Conservation (phyloP, 805 yeast genomes). For the Grigorovia humatica region DNA sequence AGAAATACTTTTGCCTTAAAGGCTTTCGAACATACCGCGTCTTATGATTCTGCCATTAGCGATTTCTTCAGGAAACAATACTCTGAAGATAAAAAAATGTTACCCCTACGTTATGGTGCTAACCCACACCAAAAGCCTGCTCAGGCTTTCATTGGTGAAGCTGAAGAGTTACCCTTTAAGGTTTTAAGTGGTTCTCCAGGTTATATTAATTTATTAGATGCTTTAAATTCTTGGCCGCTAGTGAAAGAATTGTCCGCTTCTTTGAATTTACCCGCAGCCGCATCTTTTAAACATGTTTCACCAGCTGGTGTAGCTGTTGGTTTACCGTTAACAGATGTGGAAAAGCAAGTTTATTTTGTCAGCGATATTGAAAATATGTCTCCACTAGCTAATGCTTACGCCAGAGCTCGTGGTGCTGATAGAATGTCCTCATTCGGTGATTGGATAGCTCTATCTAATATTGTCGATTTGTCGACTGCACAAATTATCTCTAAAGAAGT, state of each 20-base stretch:
- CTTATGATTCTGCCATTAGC: slow-evolving; percentile 87
- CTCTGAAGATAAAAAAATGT: slow-evolving; percentile 77
- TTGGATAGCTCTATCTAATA: slow-evolving; percentile 91
- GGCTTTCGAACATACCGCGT: slow-evolving; percentile 97
- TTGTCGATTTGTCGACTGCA: slow-evolving; percentile 93
- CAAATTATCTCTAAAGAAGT: slow-evolving; percentile 95
- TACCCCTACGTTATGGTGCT: slow-evolving; percentile 95
- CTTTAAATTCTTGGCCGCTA: slow-evolving; percentile 95
- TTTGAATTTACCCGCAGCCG: slow-evolving; percentile 93
- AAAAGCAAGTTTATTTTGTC: slow-evolving; percentile 91
- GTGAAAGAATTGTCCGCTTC: slow-evolving; percentile 93
- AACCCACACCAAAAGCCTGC: slow-evolving; percentile 99
- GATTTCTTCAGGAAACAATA: slow-evolving; percentile 96
- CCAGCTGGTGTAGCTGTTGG: slow-evolving; percentile 99
- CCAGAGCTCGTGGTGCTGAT: slow-evolving; percentile 99
- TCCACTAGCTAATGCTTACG: slow-evolving; percentile 94
- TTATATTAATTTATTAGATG: slow-evolving; percentile 90
- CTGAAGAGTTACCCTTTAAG: slow-evolving; percentile 82
- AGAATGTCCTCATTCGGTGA: slow-evolving; percentile 99
- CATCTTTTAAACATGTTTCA: slow-evolving; percentile 95
- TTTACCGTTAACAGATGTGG: slow-evolving; percentile 77
- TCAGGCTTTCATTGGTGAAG: slow-evolving; percentile 81
- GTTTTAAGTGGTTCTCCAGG: slow-evolving; percentile 95
- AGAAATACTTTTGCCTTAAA: slow-evolving; percentile 82
- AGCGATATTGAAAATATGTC: slow-evolving; percentile 88